Conservation (phyloP, 768 basidiomycete species). For the Boletus eberwhitei region DNA sequence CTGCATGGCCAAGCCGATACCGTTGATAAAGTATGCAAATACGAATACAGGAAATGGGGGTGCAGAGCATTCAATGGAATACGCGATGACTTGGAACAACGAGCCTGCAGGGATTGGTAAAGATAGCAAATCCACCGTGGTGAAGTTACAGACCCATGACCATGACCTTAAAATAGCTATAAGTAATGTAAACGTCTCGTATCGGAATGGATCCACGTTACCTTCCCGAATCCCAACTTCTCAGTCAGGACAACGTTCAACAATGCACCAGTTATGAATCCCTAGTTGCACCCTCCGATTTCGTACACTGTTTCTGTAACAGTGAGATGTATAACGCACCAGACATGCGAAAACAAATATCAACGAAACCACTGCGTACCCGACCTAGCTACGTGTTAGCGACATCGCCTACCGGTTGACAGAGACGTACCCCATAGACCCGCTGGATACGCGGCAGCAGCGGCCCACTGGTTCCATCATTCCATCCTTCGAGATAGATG, state of each 20-base stretch:
- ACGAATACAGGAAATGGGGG: conserved; percentile 66
- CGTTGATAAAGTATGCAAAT: conserved; percentile 44
- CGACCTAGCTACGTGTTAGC: conserved; percentile 34
- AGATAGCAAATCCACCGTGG: neutral
- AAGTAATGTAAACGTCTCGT: neutral
- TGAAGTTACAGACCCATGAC: conserved; percentile 30
- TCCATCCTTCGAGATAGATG: conserved; percentile 70
- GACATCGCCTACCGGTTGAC: neutral
- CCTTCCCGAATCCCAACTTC: conserved; percentile 43
- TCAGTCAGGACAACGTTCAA: conserved; percentile 47
- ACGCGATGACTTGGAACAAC: conserved; percentile 49
- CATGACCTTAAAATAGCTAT: conserved; percentile 33
- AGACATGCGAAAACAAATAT: conserved; percentile 51
- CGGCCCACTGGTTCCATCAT: conserved; percentile 72
- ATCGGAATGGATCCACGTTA: conserved; percentile 7
- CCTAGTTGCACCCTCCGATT: conserved; percentile 21
- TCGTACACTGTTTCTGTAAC: conserved; percentile 14
- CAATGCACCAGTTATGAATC: conserved; percentile 43
- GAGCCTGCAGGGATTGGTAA: conserved; percentile 40
- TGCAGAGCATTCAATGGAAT: conserved; percentile 49
- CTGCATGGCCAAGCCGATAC: conserved; percentile 49
- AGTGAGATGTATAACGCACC: conserved; percentile 26
- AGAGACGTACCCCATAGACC: conserved; percentile 42
- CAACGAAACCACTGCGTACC: conserved; percentile 50
- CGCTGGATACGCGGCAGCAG: conserved; percentile 68